Base-by-base conservation (phyloP, 768 basidiomycete genomes). In the Podaxis sp. region DNA sequence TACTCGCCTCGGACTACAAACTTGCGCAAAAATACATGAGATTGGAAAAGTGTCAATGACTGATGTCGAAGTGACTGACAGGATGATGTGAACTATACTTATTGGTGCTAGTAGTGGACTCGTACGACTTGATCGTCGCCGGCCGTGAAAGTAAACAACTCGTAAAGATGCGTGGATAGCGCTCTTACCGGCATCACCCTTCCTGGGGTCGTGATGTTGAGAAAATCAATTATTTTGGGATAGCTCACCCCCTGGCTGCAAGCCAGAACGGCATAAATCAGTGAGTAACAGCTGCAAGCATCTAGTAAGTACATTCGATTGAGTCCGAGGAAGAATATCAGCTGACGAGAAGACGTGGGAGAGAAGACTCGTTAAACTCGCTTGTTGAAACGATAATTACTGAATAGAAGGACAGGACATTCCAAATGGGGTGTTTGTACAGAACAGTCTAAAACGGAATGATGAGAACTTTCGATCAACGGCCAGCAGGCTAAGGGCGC, bases 291-390 rank as follows among this genome's bases (percentile, higher is more conserved):
- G n/a, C n/a, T 17, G 44, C 5, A 46, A 20, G 20, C 44, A 20
- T 46, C 44, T 17, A 4, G 33, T n/a, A 13, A 41, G 12, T 20
- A 8, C 44, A 8, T 17, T 17, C 17, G 44, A 57, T 48, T 50
- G 57, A 48, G 30, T 22, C 57, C 46, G 46, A 30, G 24, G 11
- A 26, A 57, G 22, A 6, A 2, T 12, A 24, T 40, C 58, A 60
- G 49, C 49, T 60, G 49, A 60, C 30, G 22, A 13, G 40, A 51
- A 13, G 57, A 58, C 49, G 58, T 52, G 48, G 12, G 58, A 60
- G 26, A 51, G 38, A 58, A 33, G n/a, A 28, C 33, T 36, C 48
- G 24, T 33, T 57, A n/a, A n/a, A n/a, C n/a, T 46, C 22, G 58
- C 37, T 52, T 38, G 36, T 15, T 51, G 40, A 36, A 12, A 11